phyloP scores from a whole-genome alignment of 1,284 basidiomycete species.

The Porogramme epimiltina region DNA sequence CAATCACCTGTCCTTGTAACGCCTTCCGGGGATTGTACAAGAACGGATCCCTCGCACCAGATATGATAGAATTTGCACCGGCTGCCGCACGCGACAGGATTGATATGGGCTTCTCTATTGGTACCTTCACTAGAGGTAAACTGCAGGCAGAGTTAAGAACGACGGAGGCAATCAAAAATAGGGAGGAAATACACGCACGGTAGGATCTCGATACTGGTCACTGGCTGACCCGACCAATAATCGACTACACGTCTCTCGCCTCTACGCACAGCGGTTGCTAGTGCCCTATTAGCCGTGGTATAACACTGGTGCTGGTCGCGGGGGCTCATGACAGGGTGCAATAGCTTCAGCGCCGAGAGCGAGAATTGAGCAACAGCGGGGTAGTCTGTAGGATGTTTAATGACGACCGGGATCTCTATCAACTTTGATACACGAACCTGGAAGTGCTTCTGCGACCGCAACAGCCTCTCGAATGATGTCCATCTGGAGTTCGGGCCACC shows the following conservation, averaged over 20 bases:
- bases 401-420: not conserved
- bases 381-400: conserved; percentile 53
- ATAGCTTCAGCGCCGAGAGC: conserved; percentile 71
- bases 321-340: conserved; percentile 66
- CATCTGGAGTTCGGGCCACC: conserved; percentile 94
- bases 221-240: conserved; percentile 83
- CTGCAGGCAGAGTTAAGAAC: conserved; percentile 43
- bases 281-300: conserved; percentile 65
- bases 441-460: conserved; percentile 87
- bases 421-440: conserved; percentile 52
- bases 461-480: conserved; percentile 91
- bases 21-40: conserved; percentile 84
- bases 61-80: conserved; percentile 48
- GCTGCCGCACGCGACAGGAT: conserved; percentile 46
- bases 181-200: conserved; percentile 49
- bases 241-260: conserved; percentile 71
- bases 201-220: conserved; percentile 77
- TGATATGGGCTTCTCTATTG: conserved; percentile 72
- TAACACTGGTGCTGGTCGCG: conserved; percentile 82
- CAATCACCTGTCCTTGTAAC: conserved; percentile 56
- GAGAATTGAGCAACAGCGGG: conserved; percentile 77
- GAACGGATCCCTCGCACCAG: conserved; percentile 74
- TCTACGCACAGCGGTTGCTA: conserved; percentile 74
- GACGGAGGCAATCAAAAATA: not conserved
- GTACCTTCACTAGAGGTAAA: conserved; percentile 69